Percentiles rank a stretch among this genome's conserved stretches.
Evolutionary conservation across 2,329 filamentous ascomycete species (phyloP).

Genomic region (Fusarium foetens): DNA sequence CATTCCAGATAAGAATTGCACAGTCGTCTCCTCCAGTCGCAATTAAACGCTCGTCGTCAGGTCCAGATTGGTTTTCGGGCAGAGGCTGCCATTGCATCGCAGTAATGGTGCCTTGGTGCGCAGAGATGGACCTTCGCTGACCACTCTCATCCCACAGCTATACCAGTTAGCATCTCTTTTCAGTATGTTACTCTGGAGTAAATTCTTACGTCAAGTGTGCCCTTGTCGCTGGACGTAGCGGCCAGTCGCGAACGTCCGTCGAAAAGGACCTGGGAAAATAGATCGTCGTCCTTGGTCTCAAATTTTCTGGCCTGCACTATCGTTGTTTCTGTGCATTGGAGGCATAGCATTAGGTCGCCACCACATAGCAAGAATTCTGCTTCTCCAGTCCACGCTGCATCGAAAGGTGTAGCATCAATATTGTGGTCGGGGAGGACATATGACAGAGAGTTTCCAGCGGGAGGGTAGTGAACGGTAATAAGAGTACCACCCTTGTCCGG

Average conservation of each 20-base stretch:
- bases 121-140: conserved; percentile 64
- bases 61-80: conserved; percentile 47
- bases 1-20: conserved; percentile 71
- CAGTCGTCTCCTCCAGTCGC: conserved; percentile 72
- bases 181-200: not conserved
- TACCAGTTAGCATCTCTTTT: conserved; percentile 27
- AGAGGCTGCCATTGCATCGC: conserved; percentile 70
- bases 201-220: conserved; percentile 67
- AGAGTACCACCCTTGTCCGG: conserved; percentile 64
- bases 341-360: conserved; percentile 62
- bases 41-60: conserved; percentile 64
- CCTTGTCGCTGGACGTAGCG: conserved; percentile 69
- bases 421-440: conserved; percentile 62
- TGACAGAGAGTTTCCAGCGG: conserved; percentile 56
- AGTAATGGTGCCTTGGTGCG: conserved; percentile 68
- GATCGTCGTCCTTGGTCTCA: conserved; percentile 63
- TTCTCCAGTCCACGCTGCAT: conserved; percentile 69
- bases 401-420: conserved; percentile 61
- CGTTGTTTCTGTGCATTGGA: conserved; percentile 58
- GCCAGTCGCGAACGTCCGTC: conserved; percentile 64
- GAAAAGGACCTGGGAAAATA: conserved; percentile 65
- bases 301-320: conserved; percentile 62
- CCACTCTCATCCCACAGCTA: conserved; percentile 67
- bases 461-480: conserved; percentile 64
- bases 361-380: conserved; percentile 69